phyloP scores from a whole-genome alignment of 169 alveolate species.

The Neospora caninum region DNA sequence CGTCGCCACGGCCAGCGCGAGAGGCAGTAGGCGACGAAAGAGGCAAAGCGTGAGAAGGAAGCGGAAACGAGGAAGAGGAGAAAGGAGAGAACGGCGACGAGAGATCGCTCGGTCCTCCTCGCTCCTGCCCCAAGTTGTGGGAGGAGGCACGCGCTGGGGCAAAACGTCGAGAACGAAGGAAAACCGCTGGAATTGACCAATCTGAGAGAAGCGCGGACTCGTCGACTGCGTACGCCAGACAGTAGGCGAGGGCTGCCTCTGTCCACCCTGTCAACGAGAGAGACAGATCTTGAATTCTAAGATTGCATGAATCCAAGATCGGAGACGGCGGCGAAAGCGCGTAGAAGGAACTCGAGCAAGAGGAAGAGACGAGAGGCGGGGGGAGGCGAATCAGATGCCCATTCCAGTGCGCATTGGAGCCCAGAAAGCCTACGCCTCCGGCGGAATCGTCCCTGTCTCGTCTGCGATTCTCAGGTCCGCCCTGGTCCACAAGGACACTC shows the following conservation, averaged over 20 bases:
- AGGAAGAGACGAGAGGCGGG: background rate
- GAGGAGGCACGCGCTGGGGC: background rate
- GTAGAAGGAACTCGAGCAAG: background rate
- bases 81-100: background rate
- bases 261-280: background rate
- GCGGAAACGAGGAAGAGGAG: background rate
- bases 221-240: conserved; percentile 4
- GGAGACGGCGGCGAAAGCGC: background rate
- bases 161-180: background rate
- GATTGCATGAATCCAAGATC: background rate
- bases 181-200: background rate
- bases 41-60: too few relatives aligned
- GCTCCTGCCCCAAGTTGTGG: background rate
- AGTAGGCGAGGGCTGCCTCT: background rate
- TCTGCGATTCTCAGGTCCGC: too few relatives aligned
- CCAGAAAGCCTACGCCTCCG: too few relatives aligned
- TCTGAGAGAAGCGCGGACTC: background rate
- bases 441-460: too few relatives aligned
- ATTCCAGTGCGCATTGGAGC: too few relatives aligned
- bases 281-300: background rate
- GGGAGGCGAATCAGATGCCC: background rate
- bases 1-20: too few relatives aligned
- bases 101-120: background rate
- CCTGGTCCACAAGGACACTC: too few relatives aligned
- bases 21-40: too few relatives aligned